phyloP scores from a whole-genome alignment of 2,329 filamentous ascomycete species.

The Verticillium tricorpus region DNA sequence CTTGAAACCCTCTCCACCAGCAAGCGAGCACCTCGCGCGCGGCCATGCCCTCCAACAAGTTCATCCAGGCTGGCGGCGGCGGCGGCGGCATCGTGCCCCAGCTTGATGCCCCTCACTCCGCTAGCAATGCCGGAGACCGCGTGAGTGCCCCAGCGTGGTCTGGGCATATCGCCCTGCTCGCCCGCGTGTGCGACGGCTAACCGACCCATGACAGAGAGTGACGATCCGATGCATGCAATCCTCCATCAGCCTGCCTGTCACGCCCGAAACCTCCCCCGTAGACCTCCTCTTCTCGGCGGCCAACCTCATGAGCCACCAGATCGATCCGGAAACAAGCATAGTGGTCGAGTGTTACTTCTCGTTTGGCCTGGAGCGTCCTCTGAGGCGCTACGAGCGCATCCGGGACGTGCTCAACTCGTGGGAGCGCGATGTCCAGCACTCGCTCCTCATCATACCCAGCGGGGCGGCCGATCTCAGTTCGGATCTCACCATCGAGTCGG shows the following conservation, averaged over 20 bases:
- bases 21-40: neutral
- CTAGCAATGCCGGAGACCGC: constrained; percentile 74
- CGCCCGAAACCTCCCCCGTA: constrained; percentile 65
- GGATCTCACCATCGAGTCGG: constrained; percentile 62
- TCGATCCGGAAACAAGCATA: constrained; percentile 63
- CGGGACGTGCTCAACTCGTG: constrained; percentile 90
- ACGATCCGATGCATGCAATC: constrained; percentile 68
- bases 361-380: constrained; percentile 73
- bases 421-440: constrained; percentile 76
- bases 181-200: neutral
- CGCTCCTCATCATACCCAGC: constrained; percentile 61
- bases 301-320: constrained; percentile 55
- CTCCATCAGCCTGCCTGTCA: constrained; percentile 67
- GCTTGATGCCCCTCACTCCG: constrained; percentile 74
- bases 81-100: constrained; percentile 42
- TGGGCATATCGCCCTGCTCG: neutral
- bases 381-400: constrained; percentile 82
- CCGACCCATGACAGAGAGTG: constrained; percentile 48
- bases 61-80: constrained; percentile 40
- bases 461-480: constrained; percentile 48
- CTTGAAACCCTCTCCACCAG: neutral
- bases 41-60: constrained; percentile 6
- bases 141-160: constrained; percentile 40
- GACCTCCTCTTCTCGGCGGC: constrained; percentile 69
- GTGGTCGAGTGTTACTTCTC: constrained; percentile 72